Conservation (phyloP, 2,329 filamentous ascomycete genomes). For the Cordyceps pruinosa region DNA sequence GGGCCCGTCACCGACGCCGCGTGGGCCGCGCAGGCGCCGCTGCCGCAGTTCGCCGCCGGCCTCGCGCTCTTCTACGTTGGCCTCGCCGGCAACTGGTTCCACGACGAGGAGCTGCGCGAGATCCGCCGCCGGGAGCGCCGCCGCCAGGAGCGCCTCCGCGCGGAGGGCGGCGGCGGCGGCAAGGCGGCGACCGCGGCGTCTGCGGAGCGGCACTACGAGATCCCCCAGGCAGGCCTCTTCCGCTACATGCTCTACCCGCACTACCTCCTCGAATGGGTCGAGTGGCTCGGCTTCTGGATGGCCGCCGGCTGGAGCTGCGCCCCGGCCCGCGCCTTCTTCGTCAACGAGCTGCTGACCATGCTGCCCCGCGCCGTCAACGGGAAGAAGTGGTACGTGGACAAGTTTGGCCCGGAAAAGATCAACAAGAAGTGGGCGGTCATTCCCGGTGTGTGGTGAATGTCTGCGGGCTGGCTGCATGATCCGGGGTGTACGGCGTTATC, state of each 20-base stretch:
- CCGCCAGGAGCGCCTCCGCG: slow-evolving; percentile 43
- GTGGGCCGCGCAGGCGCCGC: slow-evolving; percentile 37
- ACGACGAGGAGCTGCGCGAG: slow-evolving; percentile 84
- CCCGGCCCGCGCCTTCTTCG: slow-evolving; percentile 72
- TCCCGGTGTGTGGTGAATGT: slow-evolving; percentile 43
- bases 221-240: slow-evolving; percentile 81
- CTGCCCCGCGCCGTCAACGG: slow-evolving; percentile 76
- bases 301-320: slow-evolving; percentile 59
- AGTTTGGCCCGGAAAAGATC: slow-evolving; percentile 80
- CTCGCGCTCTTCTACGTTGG: slow-evolving; percentile 70
- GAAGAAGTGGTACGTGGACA: slow-evolving; percentile 77
- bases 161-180: slow-evolving; percentile 14
- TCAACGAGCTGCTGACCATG: slow-evolving; percentile 90
- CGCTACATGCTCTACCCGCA: slow-evolving; percentile 80
- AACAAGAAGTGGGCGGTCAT: slow-evolving; percentile 66
- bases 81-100: slow-evolving; percentile 73
- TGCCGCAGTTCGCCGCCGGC: slow-evolving; percentile 51
- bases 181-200: slow-evolving; percentile 25
- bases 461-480: too few relatives aligned
- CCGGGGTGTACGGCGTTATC: too few relatives aligned
- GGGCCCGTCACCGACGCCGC: slow-evolving; percentile 54
- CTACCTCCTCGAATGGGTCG: slow-evolving; percentile 93
- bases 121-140: slow-evolving; percentile 66
- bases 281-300: slow-evolving; percentile 88
- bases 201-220: slow-evolving; percentile 77